Base-by-base conservation (phyloP, 371 early-diverging fungal species). In the Mortierella sp. region DNA sequence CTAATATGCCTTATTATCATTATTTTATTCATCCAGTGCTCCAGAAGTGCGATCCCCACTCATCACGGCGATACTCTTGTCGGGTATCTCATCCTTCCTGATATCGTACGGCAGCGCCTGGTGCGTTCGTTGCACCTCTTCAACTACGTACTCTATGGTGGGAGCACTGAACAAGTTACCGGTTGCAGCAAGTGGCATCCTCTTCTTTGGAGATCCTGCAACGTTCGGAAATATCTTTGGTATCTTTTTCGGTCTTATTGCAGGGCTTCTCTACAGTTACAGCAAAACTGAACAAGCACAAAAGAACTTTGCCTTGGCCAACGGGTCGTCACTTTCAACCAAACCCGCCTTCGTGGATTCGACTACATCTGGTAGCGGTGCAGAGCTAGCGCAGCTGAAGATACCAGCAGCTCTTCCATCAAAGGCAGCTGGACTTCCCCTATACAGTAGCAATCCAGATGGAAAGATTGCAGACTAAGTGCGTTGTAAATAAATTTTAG, bases 121-220 rank as follows among this genome's bases (percentile, higher is more conserved):
- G 98, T 96, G 97, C 83, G 92, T 99, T 28, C 93, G 98, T 64
- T 93, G 95, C 5, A 96, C 99, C 14, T 92, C 93, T 0, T 96
- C 99, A 3, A 99, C 99, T 6, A 98, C 99, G 0, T 96, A 98
- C 84, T 95, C 95, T 58, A 99, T 99, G 99, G 95, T 97, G n/a
- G 99, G 99, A 22, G 98, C 99, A 1, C 88, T 99, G 43, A 99
- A 99, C 87, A 99, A 99, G 84, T 88, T 99, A 30, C 97, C 99
- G 4, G 95, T 99, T 52, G 96, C 99, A 5, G 86, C 97, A 40
- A 93, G 96, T 60, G 99, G 99, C 30, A 96, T 99, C 88, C 65
- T 98, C 16, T 97, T 97, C 85, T 96, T 98, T 84, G 92, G 92
- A 49, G 97, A 96, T 76, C 92, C 93, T 22, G 93, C 95, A 35